These are phyloP conservation scores for Russula foetens DNA, from an alignment of 768 basidiomycete genomes.

Conservation along the genomic window DNA sequence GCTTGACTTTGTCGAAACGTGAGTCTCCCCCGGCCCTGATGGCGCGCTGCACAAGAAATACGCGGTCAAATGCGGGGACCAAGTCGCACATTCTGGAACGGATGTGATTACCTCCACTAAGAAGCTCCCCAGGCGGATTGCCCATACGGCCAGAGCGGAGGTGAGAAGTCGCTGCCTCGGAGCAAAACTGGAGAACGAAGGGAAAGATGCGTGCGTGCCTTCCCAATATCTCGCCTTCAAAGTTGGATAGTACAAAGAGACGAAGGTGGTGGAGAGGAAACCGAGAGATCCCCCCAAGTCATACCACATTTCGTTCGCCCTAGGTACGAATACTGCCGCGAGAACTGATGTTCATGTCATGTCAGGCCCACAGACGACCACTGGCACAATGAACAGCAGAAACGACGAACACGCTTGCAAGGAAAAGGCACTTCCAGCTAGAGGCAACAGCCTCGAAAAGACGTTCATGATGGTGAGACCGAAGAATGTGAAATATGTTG, in stretches of 20 bases:
- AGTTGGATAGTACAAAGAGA: constrained; percentile 53
- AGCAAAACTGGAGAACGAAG: constrained; percentile 41
- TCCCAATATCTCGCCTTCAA: constrained; percentile 32
- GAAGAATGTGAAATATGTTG: no score
- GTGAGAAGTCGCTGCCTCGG: constrained; percentile 37
- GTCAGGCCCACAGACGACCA: not conserved
- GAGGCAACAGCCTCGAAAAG: constrained; percentile 45
- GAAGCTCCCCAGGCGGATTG: constrained; percentile 52
- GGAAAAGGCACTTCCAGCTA: constrained; percentile 38
- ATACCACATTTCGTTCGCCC: constrained; percentile 55
- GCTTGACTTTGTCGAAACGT: constrained; percentile 54
- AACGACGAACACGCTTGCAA: not conserved
- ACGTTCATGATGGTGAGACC: constrained; percentile 31
- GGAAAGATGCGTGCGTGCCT: no score
- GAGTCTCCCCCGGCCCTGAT: constrained; percentile 54
- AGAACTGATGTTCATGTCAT: constrained; percentile 30
- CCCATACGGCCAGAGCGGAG: constrained; percentile 34
- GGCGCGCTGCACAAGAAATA: constrained; percentile 27
- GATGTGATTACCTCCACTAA: constrained; percentile 39
- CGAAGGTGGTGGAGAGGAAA: constrained; percentile 52
- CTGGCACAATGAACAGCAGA: not conserved
- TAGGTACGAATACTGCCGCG: constrained; percentile 59
- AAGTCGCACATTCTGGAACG: not conserved
- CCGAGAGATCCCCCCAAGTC: constrained; percentile 62
- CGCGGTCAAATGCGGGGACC: not conserved